Percentiles rank a stretch among this genome's conserved stretches.
phyloP scores from a whole-genome alignment of 2,329 filamentous ascomycete species.

The Tolypocladium ovalisporum region DNA sequence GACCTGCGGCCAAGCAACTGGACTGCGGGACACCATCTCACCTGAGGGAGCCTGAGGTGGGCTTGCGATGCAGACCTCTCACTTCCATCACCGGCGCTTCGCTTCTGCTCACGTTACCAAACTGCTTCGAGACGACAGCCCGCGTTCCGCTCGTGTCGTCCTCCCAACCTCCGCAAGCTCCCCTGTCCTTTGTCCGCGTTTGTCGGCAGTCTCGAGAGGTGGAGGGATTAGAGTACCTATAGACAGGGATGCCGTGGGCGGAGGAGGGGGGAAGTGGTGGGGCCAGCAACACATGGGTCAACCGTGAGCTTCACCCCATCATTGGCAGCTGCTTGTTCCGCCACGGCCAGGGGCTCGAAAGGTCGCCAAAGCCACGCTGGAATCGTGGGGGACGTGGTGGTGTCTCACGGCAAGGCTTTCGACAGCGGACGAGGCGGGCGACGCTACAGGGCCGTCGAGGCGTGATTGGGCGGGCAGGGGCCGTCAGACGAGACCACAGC shows the following conservation, averaged over 20 bases:
- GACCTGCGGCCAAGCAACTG: not conserved
- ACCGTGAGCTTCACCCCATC: not conserved
- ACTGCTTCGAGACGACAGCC: not conserved
- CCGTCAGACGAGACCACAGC: not conserved
- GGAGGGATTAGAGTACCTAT: not conserved
- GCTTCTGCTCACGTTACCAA: not conserved
- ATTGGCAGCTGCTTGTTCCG: not conserved
- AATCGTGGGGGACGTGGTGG: not conserved
- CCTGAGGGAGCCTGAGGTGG: not conserved
- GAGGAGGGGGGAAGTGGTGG: not conserved
- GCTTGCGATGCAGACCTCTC: not conserved
- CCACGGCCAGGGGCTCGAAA: not conserved
- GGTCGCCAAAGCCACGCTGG: not conserved
- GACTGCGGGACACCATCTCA: not conserved
- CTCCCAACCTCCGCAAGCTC: not conserved
- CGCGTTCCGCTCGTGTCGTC: not conserved
- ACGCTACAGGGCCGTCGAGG: not conserved
- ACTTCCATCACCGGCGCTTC: not conserved
- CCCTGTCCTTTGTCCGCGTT: not conserved
- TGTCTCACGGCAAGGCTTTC: not conserved
- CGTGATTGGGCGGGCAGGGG: not conserved
- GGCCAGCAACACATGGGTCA: not conserved
- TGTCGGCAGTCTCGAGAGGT: not conserved
- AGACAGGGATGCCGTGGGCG: not conserved
- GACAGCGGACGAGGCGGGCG: not conserved